Evolutionary conservation across 768 basidiomycete genomes (phyloP).

Genomic region (Boletus patriciae): DNA sequence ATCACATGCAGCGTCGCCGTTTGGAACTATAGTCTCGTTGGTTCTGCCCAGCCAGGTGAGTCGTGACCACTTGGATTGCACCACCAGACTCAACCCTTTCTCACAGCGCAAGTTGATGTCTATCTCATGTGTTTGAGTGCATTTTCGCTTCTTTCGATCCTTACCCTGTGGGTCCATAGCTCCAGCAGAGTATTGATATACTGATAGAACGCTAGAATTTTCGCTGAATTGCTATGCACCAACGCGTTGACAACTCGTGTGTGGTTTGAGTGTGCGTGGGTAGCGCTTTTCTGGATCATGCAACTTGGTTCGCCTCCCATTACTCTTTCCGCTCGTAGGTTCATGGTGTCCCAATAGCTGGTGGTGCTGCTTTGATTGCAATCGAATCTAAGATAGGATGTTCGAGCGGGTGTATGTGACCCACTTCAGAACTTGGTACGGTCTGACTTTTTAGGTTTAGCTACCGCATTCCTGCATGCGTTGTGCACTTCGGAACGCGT

Average conservation of each 20-base stretch:
- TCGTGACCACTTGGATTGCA: slow-evolving; percentile 7
- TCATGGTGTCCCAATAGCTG: slow-evolving; percentile 40
- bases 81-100: slow-evolving; percentile 10
- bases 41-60: slow-evolving; percentile 42
- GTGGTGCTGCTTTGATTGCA: slow-evolving; percentile 49
- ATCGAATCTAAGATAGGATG: slow-evolving; percentile 41
- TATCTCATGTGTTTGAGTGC: slow-evolving; percentile 63
- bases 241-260: slow-evolving; percentile 57
- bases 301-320: slow-evolving; percentile 51
- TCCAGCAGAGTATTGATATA: not conserved
- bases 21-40: slow-evolving; percentile 62
- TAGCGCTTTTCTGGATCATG: slow-evolving; percentile 54
- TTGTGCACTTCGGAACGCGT: slow-evolving; percentile 54
- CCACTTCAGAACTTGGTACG: not conserved
- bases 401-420: slow-evolving; percentile 26
- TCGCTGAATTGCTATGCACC: slow-evolving; percentile 55
- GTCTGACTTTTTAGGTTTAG: slow-evolving; percentile 5
- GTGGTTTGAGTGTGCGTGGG: slow-evolving; percentile 72
- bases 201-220: slow-evolving; percentile 40
- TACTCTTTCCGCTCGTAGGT: not conserved
- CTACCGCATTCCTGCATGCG: not conserved
- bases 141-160: slow-evolving; percentile 54
- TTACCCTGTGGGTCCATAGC: slow-evolving; percentile 51
- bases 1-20: slow-evolving; percentile 63
- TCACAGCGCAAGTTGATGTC: slow-evolving; percentile 49